Base-by-base conservation (phyloP, 192 early-diverging fungal species). In the Lobulomyces angularis region DNA sequence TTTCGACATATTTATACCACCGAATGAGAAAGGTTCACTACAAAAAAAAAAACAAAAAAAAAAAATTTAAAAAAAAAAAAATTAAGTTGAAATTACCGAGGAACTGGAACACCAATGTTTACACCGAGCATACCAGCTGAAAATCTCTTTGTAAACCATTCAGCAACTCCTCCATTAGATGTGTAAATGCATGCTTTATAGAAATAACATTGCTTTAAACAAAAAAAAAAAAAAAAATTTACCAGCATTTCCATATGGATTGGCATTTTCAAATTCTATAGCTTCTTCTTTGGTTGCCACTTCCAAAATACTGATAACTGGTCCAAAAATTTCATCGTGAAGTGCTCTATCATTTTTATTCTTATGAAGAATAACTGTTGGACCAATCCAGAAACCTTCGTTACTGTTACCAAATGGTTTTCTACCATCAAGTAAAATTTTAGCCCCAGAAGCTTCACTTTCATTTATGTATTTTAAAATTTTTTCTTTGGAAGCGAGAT, bases 301-400 rank as follows among this genome's bases (percentile, higher is more conserved):
- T 9, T 65, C 59, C 46, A 74, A 58, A 31, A 88, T 64, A 22
- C 73, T 76, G 37, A 88, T 51, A 5, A 82, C 80, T 0, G 85
- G 85, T 5, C 85, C 85, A 68, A 88, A 88, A 40, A 88, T 84
- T 65, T 88, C 85, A 35, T 74, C 68, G 35, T 76, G 67, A 49
- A 85, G 60, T 20, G 82, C 82, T 7, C 46, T 30, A 40, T 84
- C 83, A 22, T 46, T 41, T 23, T 64, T 49, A 30, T 59, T 60
- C 5, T 49, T 60, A 46, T 85, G 84, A 28, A 55, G 37, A 26
- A 87, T 53, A 4, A 87, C 60, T 0, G 82, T 77, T 0, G 84
- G 82, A 3, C 81, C 84, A 8, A 83, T 50, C 79, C 80, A 87
- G 56, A 61, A 82, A 9, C 16, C 16, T 11, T 38, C 11, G 50